phyloP scores from a whole-genome alignment of 1,284 basidiomycete species.

The Papiliotrema fonsecae region DNA sequence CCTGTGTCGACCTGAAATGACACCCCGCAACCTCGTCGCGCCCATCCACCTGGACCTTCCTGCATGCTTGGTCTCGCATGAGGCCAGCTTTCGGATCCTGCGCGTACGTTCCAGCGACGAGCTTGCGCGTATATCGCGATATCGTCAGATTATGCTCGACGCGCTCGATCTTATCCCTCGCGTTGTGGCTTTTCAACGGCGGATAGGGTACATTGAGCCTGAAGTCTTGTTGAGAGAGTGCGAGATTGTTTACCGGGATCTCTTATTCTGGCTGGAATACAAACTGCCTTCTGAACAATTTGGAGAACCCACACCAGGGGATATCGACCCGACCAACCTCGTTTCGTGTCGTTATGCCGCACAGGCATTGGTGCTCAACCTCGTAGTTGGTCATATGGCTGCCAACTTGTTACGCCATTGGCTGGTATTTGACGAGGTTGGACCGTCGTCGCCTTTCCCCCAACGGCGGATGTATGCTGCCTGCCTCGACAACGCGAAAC shows the following conservation, averaged over 20 bases:
- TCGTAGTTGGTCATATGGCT: slow-evolving; percentile 6
- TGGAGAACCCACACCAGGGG: not conserved
- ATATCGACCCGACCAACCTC: slow-evolving; percentile 6
- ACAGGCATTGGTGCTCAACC: slow-evolving; percentile 7
- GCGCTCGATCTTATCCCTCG: slow-evolving; percentile 4
- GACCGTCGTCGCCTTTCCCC: not conserved
- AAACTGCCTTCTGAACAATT: slow-evolving; percentile 1
- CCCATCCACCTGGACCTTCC: slow-evolving; percentile 1
- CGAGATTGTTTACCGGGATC: slow-evolving; percentile 7
- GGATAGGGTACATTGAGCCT: not conserved
- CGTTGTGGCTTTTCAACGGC: not conserved
- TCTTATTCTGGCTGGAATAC: slow-evolving; percentile 5
- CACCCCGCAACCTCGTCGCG: not conserved
- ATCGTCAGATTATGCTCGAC: slow-evolving; percentile 2
- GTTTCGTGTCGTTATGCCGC: slow-evolving; percentile 2
- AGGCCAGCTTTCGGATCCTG: slow-evolving; percentile 4
- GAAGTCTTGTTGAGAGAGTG: not conserved
- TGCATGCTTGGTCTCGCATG: not conserved
- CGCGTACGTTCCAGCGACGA: slow-evolving; percentile 6
- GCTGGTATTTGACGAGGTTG: slow-evolving; percentile 6
- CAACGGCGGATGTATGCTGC: slow-evolving; percentile 9
- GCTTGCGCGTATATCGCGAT: not conserved
- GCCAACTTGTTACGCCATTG: slow-evolving; percentile 10
- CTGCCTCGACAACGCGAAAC: slow-evolving; percentile 12
- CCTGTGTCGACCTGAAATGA: slow-evolving; percentile 8